Evolutionary conservation across 2,329 filamentous ascomycete genomes (phyloP), one percentile per base, ranked within the genome.

Genomic region (Colletotrichum chlorophyti): DNA sequence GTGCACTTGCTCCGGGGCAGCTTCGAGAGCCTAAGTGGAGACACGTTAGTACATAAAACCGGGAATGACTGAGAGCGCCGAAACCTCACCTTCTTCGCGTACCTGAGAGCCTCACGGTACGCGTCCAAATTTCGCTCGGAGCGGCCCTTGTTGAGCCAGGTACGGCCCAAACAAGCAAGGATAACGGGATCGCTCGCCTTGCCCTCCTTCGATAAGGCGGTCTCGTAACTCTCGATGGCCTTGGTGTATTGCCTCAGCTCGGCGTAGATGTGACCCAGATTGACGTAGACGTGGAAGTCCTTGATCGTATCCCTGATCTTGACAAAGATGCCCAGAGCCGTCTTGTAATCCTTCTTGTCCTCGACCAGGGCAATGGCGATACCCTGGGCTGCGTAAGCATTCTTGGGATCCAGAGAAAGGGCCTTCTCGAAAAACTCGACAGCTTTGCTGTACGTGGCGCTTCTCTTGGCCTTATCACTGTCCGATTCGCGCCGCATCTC

Each of bases 371-470:
- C 93, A 69, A 99, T 98, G 12, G 91, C 95, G 64, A 99, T 87
- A 60, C 96, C 95, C 71, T 99, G 95, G 2, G 95, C 95, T 7
- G 96, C 96, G 71, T 96, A 97, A 0, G 95, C 94, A 66, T 98
- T 99, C 76, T 90, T 93, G 0, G 93, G 88, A 68, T 99, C 95
- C n/a, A 99, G 79, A 63, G 96, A 92, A 19, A 99, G 79, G 5
- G 94, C 94, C 76, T 99, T 99, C 72, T 98, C 95, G 67, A 97
- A 99, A 75, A 99, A 99, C 71, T 99, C 96, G 10, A 98, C 93
- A 0, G 95, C 93, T 65, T 94, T 93, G 70, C 88, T 87, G 70
- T 98, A 99, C 61, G 87, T 89, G 65, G 90, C 91, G 55, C 89
- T 90, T 50, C 93, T 88, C 78, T 96, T 97, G 67, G 96, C 90